These are phyloP conservation scores for Albizia julibrissin DNA, from an alignment of 306 rosid genomes.

Conservation along the genomic window DNA sequence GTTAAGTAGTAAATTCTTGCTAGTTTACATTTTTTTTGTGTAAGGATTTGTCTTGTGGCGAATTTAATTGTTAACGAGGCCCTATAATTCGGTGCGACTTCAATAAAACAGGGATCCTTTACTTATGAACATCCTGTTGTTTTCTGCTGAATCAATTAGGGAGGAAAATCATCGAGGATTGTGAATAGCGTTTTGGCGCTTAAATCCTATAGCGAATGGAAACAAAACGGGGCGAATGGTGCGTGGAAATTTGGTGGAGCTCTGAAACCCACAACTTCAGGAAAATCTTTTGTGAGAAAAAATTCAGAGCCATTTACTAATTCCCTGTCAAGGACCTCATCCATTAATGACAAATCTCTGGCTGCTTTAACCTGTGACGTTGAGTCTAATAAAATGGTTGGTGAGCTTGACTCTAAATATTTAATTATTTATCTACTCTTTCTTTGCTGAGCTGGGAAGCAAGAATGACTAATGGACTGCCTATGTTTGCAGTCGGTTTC, in stretches of 20 bases:
- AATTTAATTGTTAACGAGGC: constrained; percentile 15
- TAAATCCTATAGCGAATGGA: constrained; percentile 89
- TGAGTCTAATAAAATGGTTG: constrained; percentile 81
- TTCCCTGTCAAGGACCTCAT: constrained; percentile 74
- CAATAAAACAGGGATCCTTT: not conserved
- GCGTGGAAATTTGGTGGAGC: constrained; percentile 89
- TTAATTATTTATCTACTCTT: constrained; percentile 14
- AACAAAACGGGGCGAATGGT: constrained; percentile 75
- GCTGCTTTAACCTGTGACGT: constrained; percentile 42
- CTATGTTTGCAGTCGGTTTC: constrained; percentile 56
- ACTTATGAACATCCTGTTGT: constrained; percentile 1
- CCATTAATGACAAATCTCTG: constrained; percentile 57
- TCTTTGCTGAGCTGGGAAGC: constrained; percentile 28
- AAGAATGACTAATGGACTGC: constrained; percentile 26
- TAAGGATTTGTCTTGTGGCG: not conserved
- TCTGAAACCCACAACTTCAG: constrained; percentile 55
- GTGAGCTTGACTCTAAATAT: constrained; percentile 49
- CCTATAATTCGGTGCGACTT: constrained; percentile 10
- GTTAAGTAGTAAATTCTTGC: constrained; percentile 31
- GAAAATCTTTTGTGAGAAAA: constrained; percentile 70
- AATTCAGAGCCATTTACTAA: constrained; percentile 88
- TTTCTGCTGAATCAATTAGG: constrained; percentile 48
- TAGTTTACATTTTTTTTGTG: not conserved
- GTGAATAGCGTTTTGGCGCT: constrained; percentile 78
- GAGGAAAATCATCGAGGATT: constrained; percentile 89